phyloP scores from a whole-genome alignment of 2,329 filamentous ascomycete genomes.

The Cylindrodendrum hubeiense region DNA sequence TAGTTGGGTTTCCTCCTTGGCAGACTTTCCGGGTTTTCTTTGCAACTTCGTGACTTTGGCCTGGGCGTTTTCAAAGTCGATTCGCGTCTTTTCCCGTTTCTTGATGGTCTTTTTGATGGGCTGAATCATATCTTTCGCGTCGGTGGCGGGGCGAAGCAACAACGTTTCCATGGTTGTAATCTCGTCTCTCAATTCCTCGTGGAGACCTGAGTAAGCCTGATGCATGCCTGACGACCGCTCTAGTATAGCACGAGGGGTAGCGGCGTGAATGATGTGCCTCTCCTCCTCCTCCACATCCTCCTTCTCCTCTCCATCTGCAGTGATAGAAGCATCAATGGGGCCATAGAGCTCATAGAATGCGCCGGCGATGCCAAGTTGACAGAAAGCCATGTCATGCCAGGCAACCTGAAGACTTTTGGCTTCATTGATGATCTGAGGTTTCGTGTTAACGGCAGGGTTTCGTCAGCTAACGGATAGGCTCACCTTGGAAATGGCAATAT shows the following conservation, averaged over 20 bases:
- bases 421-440: constrained; percentile 24
- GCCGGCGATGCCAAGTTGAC: constrained; percentile 18
- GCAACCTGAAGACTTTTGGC: constrained; percentile 20
- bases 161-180: constrained; percentile 25
- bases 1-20: constrained; percentile 23
- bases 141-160: constrained; percentile 23
- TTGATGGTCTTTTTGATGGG: constrained; percentile 27
- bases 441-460: not conserved
- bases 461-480: not conserved
- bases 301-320: constrained; percentile 5
- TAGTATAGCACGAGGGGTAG: constrained; percentile 7
- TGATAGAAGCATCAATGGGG: constrained; percentile 18
- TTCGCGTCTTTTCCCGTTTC: constrained; percentile 23
- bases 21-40: constrained; percentile 15
- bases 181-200: constrained; percentile 26
- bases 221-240: constrained; percentile 13
- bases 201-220: constrained; percentile 20
- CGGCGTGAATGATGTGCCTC: not conserved
- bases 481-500: constrained; percentile 26
- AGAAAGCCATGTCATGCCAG: constrained; percentile 25
- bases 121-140: constrained; percentile 20
- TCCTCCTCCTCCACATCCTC: constrained; percentile 21
- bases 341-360: constrained; percentile 25
- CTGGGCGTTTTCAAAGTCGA: constrained; percentile 25
- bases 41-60: constrained; percentile 23